A percentile compares a stretch with the other conserved stretches of the same genome.
Conservation (phyloP, 257 asterid genomes). For the Petrea volubilis region DNA sequence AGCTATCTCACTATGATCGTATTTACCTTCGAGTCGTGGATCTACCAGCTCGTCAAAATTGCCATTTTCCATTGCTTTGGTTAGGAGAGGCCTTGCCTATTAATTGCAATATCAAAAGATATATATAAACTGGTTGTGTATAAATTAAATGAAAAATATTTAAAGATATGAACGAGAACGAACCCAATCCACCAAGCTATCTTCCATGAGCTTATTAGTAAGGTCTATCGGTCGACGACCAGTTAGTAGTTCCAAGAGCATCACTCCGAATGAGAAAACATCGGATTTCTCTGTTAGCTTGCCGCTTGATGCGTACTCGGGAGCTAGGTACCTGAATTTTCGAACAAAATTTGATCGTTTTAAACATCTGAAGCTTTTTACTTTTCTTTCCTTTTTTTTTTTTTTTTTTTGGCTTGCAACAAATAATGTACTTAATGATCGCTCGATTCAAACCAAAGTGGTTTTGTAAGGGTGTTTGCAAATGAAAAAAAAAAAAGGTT, state of each 20-base stretch:
- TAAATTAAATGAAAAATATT: not conserved
- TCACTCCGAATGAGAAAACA: constrained; percentile 89
- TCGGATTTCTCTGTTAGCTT: constrained; percentile 85
- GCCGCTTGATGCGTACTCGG: constrained; percentile 94
- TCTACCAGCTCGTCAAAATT: constrained; percentile 56
- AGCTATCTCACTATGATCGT: constrained; percentile 48
- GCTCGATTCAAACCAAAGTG: no score
- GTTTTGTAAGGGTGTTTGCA: no score
- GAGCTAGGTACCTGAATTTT: constrained; percentile 76
- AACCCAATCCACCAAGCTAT: constrained; percentile 94
- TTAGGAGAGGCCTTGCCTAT: constrained; percentile 76
- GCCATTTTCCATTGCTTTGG: constrained; percentile 68
- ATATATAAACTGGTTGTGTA: not conserved
- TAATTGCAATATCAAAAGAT: not conserved
- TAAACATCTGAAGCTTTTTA: no score
- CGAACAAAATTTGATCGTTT: not conserved
- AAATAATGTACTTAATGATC: no score
- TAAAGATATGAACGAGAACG: not conserved
- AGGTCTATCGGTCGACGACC: constrained; percentile 82
- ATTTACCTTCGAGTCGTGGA: constrained; percentile 65
- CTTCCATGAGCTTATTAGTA: constrained; percentile 64
- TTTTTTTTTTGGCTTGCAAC: no score
- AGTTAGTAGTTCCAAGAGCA: constrained; percentile 87
- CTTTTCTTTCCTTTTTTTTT: no score
- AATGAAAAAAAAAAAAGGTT: no score